These are phyloP conservation scores for Dryas drummondii DNA, from an alignment of 306 rosid genomes.

Conservation along the genomic window DNA sequence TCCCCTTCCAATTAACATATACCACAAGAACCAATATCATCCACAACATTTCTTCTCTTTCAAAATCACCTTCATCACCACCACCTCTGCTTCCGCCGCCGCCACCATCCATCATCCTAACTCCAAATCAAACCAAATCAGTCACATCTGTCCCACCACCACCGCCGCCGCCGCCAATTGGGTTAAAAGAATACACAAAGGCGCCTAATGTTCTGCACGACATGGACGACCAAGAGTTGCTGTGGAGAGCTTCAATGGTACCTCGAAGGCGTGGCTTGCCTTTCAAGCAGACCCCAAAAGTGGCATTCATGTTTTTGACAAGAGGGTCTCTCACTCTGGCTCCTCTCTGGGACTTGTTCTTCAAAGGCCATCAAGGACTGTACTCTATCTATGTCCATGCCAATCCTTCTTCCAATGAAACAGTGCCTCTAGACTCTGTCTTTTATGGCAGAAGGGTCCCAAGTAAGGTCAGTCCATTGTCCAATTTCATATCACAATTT, in stretches of 20 bases:
- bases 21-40: constrained; percentile 15
- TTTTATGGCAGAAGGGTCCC: constrained; percentile 68
- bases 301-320: constrained; percentile 82
- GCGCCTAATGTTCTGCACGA: constrained; percentile 48
- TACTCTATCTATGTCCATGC: constrained; percentile 78
- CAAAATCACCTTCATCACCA: background rate
- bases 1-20: constrained; percentile 32
- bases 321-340: constrained; percentile 59
- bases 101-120: background rate
- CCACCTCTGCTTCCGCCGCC: too few relatives aligned
- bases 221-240: constrained; percentile 69
- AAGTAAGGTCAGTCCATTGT: constrained; percentile 63
- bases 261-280: constrained; percentile 41
- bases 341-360: constrained; percentile 82
- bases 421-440: constrained; percentile 40
- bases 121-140: constrained; percentile 6
- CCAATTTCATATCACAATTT: background rate
- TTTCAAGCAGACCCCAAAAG: constrained; percentile 45
- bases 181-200: constrained; percentile 36
- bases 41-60: background rate
- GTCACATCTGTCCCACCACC: background rate
- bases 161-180: constrained; percentile 7
- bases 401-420: constrained; percentile 43
- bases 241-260: constrained; percentile 74
- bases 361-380: constrained; percentile 52